Evolutionary conservation across 73 alveolate genomes (phyloP), one percentile per base, ranked within the genome.

Genomic region (Paraurostyla sp.): DNA sequence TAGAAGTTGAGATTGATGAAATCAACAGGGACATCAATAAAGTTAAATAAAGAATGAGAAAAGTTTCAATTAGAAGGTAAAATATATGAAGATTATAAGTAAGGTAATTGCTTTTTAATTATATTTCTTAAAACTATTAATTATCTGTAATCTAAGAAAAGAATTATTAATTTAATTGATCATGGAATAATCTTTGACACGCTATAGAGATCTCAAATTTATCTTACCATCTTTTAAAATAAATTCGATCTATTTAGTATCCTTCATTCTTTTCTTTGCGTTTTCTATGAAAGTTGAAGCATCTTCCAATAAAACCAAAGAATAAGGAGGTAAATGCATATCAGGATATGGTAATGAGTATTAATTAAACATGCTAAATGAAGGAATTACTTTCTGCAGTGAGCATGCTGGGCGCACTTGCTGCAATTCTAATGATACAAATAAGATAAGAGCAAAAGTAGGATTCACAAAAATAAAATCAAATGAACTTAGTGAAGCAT

Each of bases 321-420:
- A 65, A 4, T 15, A 65, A 40, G 16, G 16, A 7, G 82, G 41
- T 38, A 73, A 73, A 45, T 73, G 86, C 35, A 2, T 6, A 2
- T 7, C 71, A 13, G 35, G 40, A 15, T 73, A 73, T 49, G 65
- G 71, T 2, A 33, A 33, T n/a, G 71, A 73, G 27, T 43, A 73
- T 43, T 45, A 48, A 25, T 29, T 16, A 50, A 73, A 73, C 42
- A 73, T 73, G 86, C 3, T 48, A 4, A 1, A 15, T n/a, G 86
- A 73, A 38, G n/a, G n/a, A n/a, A 1, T 23, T 2, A 23, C 7
- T 7, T 73, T 73, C 38, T 73, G 86, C 86, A 13, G n/a, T 45
- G 86, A 73, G 45, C 86, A 73, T 45, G 65, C 86, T 6, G 86
- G 86, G 33, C 11, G 86, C 6, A 73, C 86, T 4, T 73, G 86